These are phyloP conservation scores for Kwoniella bestiolae DNA, from an alignment of 768 basidiomycete species.

Conservation along the genomic window DNA sequence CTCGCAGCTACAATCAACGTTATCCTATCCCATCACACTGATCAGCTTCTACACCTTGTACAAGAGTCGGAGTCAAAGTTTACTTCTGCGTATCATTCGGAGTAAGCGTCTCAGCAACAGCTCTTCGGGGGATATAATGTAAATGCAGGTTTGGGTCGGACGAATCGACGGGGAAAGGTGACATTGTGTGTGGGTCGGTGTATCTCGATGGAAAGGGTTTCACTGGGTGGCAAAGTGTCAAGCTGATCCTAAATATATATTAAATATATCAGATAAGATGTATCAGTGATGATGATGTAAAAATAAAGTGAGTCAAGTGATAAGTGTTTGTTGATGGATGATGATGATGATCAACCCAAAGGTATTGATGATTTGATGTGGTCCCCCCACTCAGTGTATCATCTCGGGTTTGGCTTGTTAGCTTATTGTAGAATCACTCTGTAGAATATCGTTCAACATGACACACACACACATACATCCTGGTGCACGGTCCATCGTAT, in stretches of 20 bases:
- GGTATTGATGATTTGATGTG: not conserved
- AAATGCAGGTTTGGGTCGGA: not conserved
- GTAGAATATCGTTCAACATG: slow-evolving; percentile 4
- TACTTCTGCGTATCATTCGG: slow-evolving; percentile 45
- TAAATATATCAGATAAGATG: too few relatives aligned
- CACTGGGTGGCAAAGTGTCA: not conserved
- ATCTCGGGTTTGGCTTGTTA: not conserved
- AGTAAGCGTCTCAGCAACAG: slow-evolving; percentile 23
- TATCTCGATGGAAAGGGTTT: not conserved
- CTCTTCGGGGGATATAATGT: slow-evolving; percentile 24
- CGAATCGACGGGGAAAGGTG: slow-evolving; percentile 10
- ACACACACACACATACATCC: too few relatives aligned
- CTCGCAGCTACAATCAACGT: slow-evolving; percentile 55
- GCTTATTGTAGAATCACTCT: not conserved
- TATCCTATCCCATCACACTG: slow-evolving; percentile 26
- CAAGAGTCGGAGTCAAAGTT: not conserved
- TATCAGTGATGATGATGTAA: not conserved
- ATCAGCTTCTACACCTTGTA: not conserved
- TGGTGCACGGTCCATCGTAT: too few relatives aligned
- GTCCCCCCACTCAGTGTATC: too few relatives aligned
- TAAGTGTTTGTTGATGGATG: too few relatives aligned
- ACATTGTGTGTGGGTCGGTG: not conserved
- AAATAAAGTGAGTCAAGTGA: too few relatives aligned
- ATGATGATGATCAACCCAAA: not conserved
- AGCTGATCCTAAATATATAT: too few relatives aligned